Base-by-base conservation (phyloP, 129 eudicot species). In the Artemisia tridentata region DNA sequence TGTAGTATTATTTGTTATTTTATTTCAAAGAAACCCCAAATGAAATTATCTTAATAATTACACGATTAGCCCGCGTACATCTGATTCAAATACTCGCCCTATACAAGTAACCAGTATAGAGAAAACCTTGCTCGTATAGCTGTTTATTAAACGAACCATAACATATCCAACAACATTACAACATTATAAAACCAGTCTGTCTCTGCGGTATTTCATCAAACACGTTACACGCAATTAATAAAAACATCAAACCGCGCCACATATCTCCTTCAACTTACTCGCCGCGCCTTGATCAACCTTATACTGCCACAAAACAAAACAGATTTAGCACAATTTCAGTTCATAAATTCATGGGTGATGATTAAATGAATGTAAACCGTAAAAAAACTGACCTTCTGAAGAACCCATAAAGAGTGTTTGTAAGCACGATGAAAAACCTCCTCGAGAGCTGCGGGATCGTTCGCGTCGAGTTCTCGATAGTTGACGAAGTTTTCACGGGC, bases 401-500 rank as follows among this genome's bases (percentile, higher is more conserved):
- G 91, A 72, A 92, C 89, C 98, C 98, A 92, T 25, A 88, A 85
- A 70, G 96, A 83, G 72, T 92, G 98, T 9, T 72, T 83, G 65
- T 88, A 92, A 73, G 96, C 80, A 10, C 96, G 95, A 46, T 41
- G 73, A 56, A 92, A 86, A 74, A 92, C 95, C 19, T 92, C 98
- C 20, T 81, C 18, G 29, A 92, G 69, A 59, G 88, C 82, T 43
- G 68, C 31, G 48, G 87, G 52, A 38, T 92, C 98, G 11, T 78
- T 65, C 29, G 79, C 59, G 41, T 89, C 98, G 14, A 89, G 80
- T 14, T 88, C 85, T 53, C 96, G 64, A 80, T 86, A 92, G 46
- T 92, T 92, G 84, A 92, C 98, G 81, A 88, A 88, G 82, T 92
- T 89, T 78, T 92, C 96, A 0, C 98, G 89, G 52, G 90, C 91